Evolutionary conservation across 1,284 basidiomycete species (phyloP), one percentile per base, ranked within the genome.

Genomic region (Porodaedalea pini): DNA sequence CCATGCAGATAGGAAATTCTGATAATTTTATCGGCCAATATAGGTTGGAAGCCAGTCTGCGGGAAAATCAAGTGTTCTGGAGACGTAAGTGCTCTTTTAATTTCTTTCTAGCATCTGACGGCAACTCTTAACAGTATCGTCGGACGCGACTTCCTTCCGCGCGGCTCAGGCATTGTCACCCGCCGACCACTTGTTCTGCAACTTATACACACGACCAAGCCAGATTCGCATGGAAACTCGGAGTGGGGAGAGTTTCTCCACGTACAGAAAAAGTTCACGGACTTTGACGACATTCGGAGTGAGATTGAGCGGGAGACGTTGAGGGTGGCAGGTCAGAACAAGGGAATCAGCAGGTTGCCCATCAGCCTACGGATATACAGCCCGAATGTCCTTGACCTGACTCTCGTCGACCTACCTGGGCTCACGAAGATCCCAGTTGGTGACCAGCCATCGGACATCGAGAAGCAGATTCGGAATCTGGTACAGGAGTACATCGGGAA

Each of bases 231-330:
- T 37, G 71, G 78, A 25, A 60, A 67, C 75, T 84, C 83, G 25
- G 94, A 96, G 78, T 98, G 95, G 84, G 96, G 86, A 53, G 96
- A 99, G 73, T 99, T 99, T 73, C 80, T 98, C 31, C 96, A 99
- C 72, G 80, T 96, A 62, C 94, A 98, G 80, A 93, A 93, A 70
- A 85, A 91, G 51, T 98, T 96, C 74, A 95, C 93, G 47, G 95
- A 98, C 69, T 98, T 97, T 69, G 79, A 82, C 54, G 95, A 98
- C 66, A 91, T 99, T 64, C 82, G 94, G 37, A 89, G 89, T 64
- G 97, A 99, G 76, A 99, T 99, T 63, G 96, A 99, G 74, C 91
- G 94, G 70, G 97, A 99, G 78, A 99, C 97, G 2, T 95, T 90
- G 71, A 80, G 96, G 44, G 96, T 99, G 27, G 96, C 97, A 0